Evolutionary conservation across 1,284 basidiomycete genomes (phyloP).

Genomic region (Sporisorium exsertum): DNA sequence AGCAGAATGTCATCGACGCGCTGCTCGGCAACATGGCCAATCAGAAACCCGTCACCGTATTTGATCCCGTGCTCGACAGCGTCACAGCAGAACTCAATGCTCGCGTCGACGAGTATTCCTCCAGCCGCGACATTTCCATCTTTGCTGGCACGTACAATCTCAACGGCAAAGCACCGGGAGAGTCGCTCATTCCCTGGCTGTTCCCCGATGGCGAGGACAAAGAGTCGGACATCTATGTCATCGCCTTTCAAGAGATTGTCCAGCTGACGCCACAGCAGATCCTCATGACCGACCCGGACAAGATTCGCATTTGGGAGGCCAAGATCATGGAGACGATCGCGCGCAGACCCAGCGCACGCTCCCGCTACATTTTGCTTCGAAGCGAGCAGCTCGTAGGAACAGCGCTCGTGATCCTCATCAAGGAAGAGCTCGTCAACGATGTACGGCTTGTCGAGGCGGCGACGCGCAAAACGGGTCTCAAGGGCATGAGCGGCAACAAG

Average conservation of each 20-base stretch:
- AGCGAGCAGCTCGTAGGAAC: slow-evolving; percentile 97
- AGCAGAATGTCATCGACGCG: slow-evolving; percentile 94
- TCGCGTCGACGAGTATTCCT: slow-evolving; percentile 85
- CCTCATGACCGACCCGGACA: slow-evolving; percentile 89
- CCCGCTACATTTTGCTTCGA: slow-evolving; percentile 85
- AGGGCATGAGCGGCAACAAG: slow-evolving; percentile 96
- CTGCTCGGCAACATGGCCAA: slow-evolving; percentile 91
- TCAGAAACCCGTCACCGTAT: slow-evolving; percentile 88
- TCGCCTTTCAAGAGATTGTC: slow-evolving; percentile 96
- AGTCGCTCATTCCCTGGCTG: slow-evolving; percentile 88
- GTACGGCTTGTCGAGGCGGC: slow-evolving; percentile 92
- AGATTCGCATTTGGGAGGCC: slow-evolving; percentile 80
- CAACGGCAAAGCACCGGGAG: slow-evolving; percentile 84
- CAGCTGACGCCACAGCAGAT: slow-evolving; percentile 97
- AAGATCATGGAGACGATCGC: slow-evolving; percentile 84
- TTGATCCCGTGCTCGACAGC: slow-evolving; percentile 92
- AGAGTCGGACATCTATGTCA: slow-evolving; percentile 69
- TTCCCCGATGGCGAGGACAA: slow-evolving; percentile 74
- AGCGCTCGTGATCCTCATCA: slow-evolving; percentile 86
- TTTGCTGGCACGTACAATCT: slow-evolving; percentile 96
- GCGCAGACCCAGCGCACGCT: slow-evolving; percentile 76
- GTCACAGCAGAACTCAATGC: slow-evolving; percentile 74
- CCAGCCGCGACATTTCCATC: slow-evolving; percentile 78
- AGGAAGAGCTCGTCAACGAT: slow-evolving; percentile 78
- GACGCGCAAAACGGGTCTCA: slow-evolving; percentile 93